Evolutionary conservation across 2,329 filamentous ascomycete genomes (phyloP), one percentile per base, ranked within the genome.

Genomic region (Colletotrichum abscissum): DNA sequence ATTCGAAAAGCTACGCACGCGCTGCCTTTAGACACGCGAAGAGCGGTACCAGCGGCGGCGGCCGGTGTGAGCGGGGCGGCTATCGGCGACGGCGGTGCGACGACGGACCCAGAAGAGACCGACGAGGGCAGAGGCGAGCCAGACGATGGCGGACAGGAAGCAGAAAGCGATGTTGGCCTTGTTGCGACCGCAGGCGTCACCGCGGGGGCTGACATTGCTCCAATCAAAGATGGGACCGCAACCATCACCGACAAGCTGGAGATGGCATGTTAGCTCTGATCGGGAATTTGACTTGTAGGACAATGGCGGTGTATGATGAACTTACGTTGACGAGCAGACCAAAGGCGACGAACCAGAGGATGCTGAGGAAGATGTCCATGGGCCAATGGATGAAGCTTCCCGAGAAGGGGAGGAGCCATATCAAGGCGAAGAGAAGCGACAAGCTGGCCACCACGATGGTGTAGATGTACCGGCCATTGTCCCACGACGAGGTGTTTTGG

Each of bases 321-420:
- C 87, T 84, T 83, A 89, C 88, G 78, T 91, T 85, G 67, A 92
- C 90, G 6, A 93, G 84, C 5, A 94, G 84, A 49, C 91, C 92
- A 77, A 94, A 94, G 3, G 88, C 86, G 30, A 89, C 88, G 79
- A 94, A 94, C 92, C 92, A 95, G 62, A 89, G 86, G 68, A 92
- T 82, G 57, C 91, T 92, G 76, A 95, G 85, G 78, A 95, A 76
- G 30, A 95, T 78, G 78, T 96, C 94, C 77, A 91, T 84, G 0
- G 92, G 92, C 88, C 92, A 95, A 81, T 92, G 88, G 74, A 91
- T 87, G 81, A 95, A 94, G 59, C 86, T 88, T 63, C 85, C 84
- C 2, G 90, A 88, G 79, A 94, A 93, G 2, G 94, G 94, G 54
- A 95, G 86, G 33, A 95, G 86, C 90, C 93, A 94, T 75, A 95